Conservation (phyloP, 225 moss, liverwort and hornwort genomes). For the Anthoceros angustus region DNA sequence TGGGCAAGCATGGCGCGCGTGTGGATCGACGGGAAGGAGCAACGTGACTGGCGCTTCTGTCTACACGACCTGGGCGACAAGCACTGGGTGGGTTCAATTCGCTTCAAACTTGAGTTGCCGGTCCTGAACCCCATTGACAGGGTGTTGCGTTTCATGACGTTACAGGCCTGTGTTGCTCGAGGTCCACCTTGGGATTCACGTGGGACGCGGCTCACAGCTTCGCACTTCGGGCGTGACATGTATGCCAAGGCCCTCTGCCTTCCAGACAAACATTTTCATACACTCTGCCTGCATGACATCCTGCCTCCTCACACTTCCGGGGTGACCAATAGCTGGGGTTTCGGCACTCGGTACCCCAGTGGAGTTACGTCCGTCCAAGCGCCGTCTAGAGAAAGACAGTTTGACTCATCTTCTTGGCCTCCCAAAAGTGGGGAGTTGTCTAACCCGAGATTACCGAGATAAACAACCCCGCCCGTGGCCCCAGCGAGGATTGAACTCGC, state of each 20-base stretch:
- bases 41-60: conserved; percentile 32
- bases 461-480: too few relatives aligned
- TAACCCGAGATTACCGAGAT: too few relatives aligned
- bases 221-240: background rate
- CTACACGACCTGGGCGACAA: conserved; percentile 30
- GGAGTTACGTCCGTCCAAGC: too few relatives aligned
- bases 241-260: background rate
- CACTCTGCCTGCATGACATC: background rate
- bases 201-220: background rate
- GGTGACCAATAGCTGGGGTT: too few relatives aligned
- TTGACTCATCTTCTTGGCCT: too few relatives aligned
- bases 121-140: background rate
- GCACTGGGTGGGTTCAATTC: conserved; percentile 31
- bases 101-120: background rate
- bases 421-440: too few relatives aligned
- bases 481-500: too few relatives aligned
- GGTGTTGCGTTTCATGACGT: too few relatives aligned
- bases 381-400: too few relatives aligned
- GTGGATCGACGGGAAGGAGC: conserved; percentile 28
- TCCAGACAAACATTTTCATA: background rate
- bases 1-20: conserved; percentile 33
- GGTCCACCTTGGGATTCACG: background rate
- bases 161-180: background rate
- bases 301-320: background rate
- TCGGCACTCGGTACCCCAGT: too few relatives aligned